Evolutionary conservation across 345 rosid genomes (phyloP).

Genomic region (Rhodomyrtus tomentosa): DNA sequence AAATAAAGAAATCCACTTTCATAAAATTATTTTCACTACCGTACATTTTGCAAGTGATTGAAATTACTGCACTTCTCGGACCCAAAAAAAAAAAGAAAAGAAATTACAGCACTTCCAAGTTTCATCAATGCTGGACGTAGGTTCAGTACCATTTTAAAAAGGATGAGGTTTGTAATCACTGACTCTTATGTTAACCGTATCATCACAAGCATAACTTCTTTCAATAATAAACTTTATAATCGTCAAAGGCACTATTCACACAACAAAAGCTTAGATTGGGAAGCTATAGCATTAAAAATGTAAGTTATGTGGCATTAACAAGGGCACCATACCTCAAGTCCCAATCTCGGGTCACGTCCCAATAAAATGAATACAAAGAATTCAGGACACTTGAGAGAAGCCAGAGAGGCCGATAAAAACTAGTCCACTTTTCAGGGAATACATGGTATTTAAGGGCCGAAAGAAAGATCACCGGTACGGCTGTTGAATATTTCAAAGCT

Average conservation of each 20-base stretch:
- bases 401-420: slow-evolving; percentile 85
- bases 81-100: no score
- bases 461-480: slow-evolving; percentile 89
- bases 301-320: background rate
- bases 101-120: no score
- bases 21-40: background rate
- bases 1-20: background rate
- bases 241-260: background rate
- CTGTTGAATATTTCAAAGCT: slow-evolving; percentile 87
- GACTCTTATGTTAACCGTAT: background rate
- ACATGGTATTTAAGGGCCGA: slow-evolving; percentile 92
- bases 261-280: background rate
- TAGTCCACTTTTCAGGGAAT: slow-evolving; percentile 64
- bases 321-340: slow-evolving; percentile 60
- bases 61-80: background rate
- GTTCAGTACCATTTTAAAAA: background rate
- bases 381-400: slow-evolving; percentile 72
- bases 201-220: background rate
- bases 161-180: background rate
- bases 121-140: background rate
- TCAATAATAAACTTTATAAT: background rate
- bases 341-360: slow-evolving; percentile 97
- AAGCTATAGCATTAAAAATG: background rate
- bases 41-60: background rate
- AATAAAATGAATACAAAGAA: slow-evolving; percentile 81